phyloP scores from a whole-genome alignment of 192 early-diverging fungal genomes.

The Backusella westeae region DNA sequence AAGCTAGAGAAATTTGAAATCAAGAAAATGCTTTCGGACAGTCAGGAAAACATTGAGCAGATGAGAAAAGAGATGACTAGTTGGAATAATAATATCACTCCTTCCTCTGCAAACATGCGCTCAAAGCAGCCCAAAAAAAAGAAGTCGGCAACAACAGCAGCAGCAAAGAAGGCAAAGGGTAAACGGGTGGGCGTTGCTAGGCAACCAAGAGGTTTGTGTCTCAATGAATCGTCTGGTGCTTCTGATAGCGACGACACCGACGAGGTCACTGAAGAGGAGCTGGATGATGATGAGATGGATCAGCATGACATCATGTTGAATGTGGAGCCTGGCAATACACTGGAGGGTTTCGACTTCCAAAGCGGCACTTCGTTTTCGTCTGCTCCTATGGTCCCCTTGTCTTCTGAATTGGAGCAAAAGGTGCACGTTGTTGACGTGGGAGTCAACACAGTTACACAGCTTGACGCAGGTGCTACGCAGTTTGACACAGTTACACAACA shows the following conservation, averaged over 20 bases:
- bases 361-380: background rate
- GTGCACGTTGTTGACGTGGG: conserved; percentile 10
- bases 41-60: conserved; percentile 54
- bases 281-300: background rate
- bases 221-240: conserved; percentile 5
- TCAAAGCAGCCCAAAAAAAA: background rate
- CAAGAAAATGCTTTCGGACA: conserved; percentile 50
- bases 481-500: background rate
- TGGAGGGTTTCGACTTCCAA: background rate
- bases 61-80: conserved; percentile 41
- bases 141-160: background rate
- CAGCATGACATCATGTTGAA: background rate
- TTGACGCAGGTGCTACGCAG: background rate
- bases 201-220: conserved; percentile 8
- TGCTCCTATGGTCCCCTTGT: conserved; percentile 9
- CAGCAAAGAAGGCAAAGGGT: background rate
- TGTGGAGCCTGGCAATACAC: background rate
- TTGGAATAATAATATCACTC: background rate
- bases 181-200: conserved; percentile 2
- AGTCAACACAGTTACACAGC: conserved; percentile 13
- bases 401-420: conserved; percentile 19
- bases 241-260: background rate
- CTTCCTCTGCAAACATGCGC: background rate
- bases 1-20: conserved; percentile 53
- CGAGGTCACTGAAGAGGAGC: background rate